Base-by-base conservation (phyloP, 371 early-diverging fungal species). In the Syncephalastrum monosporum region DNA sequence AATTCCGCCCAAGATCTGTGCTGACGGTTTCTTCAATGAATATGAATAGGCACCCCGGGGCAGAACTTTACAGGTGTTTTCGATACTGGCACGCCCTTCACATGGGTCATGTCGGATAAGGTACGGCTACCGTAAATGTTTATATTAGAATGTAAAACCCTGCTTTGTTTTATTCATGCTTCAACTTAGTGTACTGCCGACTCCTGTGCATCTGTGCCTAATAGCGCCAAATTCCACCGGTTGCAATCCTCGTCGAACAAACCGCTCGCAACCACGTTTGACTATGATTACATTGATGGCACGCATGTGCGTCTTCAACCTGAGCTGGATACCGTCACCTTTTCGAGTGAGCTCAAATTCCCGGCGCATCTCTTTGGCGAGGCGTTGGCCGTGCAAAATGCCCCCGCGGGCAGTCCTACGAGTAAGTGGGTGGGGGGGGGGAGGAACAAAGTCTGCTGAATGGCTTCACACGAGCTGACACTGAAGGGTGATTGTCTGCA, bases 11-110 rank as follows among this genome's bases (percentile, higher is more conserved):
- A 12, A 2, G 27, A 7, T 47, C 17, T 14, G 1, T 51, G 5
- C 52, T 52, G 15, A 41, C 52, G 6, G 27, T 12, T 33, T 29
- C 13, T 16, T 33, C 21, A 21, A 21, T 21, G 21, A 16, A 10
- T 29, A 21, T 21, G 21, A 16, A 10, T 29, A 64, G 72, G 72
- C 33, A 68, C 63, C 19, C 69, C 72, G 17, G 55, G 47, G 2
- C 72, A 72, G 43, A 48, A 65, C 1, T 67, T 68, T 24, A 41
- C 60, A 2, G 72, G 65, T 2, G 47, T 72, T 14, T 72, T 72
- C 50, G 72, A 72, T 54, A 72, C 72, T 1, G 65, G 57, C 6
- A 55, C 72, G n/a, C 64, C 64, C 12, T 46, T 72, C 4, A 61
- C 68, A 1, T 72, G 66, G 59, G 61, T 61, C 12, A 60, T 65